A percentile compares a stretch with the other conserved stretches of the same genome.
Evolutionary conservation across 441 rosid species (phyloP).

Genomic region (Brassica balearica): DNA sequence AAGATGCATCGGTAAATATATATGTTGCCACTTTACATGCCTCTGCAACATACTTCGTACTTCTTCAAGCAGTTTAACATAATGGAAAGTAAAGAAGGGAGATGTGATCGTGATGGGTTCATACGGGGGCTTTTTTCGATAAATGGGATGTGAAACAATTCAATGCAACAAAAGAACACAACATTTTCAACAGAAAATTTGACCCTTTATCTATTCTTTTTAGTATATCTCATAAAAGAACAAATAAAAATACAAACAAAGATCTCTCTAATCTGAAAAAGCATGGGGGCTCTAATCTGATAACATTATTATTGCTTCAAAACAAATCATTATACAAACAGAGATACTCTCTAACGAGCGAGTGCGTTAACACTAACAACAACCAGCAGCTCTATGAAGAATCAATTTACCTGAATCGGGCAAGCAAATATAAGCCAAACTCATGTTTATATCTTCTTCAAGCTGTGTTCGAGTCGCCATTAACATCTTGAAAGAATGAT

Average conservation of each 20-base stretch:
- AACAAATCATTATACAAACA: conserved; percentile 27
- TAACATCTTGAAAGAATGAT: conserved; percentile 69
- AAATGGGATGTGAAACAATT: conserved; percentile 2
- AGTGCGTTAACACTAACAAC: conserved; percentile 30
- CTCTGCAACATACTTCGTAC: conserved; percentile 30
- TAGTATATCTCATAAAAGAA: conserved; percentile 12
- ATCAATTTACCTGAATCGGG: conserved; percentile 38
- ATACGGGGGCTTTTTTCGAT: no score
- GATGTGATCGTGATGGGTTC: no score
- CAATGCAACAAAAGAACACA: conserved; percentile 8
- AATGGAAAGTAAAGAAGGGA: no score
- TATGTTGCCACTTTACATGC: neutral
- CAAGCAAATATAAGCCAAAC: conserved; percentile 14
- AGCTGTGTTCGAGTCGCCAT: conserved; percentile 39
- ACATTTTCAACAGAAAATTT: neutral
- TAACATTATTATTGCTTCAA: conserved; percentile 25
- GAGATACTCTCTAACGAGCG: conserved; percentile 29
- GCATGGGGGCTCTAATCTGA: conserved; percentile 33
- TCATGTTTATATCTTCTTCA: conserved; percentile 12
- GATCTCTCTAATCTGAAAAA: neutral
- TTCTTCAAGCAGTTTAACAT: conserved; percentile 62
- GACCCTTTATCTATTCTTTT: conserved; percentile 27
- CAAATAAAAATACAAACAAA: conserved; percentile 30
- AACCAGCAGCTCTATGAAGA: conserved; percentile 29
- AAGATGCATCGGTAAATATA: conserved; percentile 76